These are phyloP conservation scores for Neonectria neomacrospora DNA, from an alignment of 2,329 filamentous ascomycete genomes.

Conservation along the genomic window DNA sequence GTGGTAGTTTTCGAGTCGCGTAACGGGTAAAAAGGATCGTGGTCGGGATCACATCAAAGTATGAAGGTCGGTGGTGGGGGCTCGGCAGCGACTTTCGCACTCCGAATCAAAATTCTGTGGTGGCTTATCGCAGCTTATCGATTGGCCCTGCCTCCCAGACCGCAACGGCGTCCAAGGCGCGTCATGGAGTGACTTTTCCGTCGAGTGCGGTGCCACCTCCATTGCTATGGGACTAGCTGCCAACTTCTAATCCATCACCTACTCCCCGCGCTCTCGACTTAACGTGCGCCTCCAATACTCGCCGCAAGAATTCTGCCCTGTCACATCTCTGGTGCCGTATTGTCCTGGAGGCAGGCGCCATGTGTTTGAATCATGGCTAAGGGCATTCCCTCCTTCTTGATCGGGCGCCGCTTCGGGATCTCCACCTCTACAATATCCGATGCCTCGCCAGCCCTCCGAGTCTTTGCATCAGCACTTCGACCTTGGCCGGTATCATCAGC, in stretches of 20 bases:
- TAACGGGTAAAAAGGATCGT: constrained; percentile 31
- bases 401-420: constrained; percentile 50
- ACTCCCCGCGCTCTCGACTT: constrained; percentile 7
- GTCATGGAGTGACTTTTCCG: constrained; percentile 53
- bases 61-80: constrained; percentile 40
- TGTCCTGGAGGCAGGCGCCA: constrained; percentile 47
- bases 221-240: constrained; percentile 26
- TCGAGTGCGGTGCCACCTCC: constrained; percentile 13
- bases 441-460: constrained; percentile 32
- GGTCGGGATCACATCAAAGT: constrained; percentile 30
- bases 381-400: constrained; percentile 50
- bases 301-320: constrained; percentile 21
- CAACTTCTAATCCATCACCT: constrained; percentile 29
- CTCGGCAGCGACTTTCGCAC: constrained; percentile 37
- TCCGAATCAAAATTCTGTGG: constrained; percentile 53
- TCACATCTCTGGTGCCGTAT: constrained; percentile 33
- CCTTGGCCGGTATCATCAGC: constrained; percentile 27
- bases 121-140: constrained; percentile 55
- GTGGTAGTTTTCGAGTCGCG: constrained; percentile 11
- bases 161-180: constrained; percentile 49
- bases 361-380: constrained; percentile 57
- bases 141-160: constrained; percentile 44
- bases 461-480: constrained; percentile 25
- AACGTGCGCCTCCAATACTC: constrained; percentile 28
- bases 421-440: constrained; percentile 42